Evolutionary conservation across 805 yeast species (phyloP), one percentile per base, ranked within the genome.

Genomic region (Wickerhamiella spandovensis): DNA sequence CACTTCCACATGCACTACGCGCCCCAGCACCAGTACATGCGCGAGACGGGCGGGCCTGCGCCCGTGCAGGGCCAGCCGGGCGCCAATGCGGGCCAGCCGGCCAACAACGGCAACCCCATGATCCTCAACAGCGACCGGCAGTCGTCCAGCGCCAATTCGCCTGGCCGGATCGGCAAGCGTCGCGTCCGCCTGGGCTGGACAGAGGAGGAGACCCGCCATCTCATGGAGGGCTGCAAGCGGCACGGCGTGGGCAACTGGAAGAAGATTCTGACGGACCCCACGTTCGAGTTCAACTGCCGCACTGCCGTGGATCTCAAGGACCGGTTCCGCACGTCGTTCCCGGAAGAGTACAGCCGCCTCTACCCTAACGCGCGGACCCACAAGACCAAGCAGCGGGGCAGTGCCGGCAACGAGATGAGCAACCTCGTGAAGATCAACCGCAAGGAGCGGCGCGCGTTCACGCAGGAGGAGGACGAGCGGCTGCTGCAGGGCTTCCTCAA

Each of bases 221-320:
- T 70, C 7, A 61, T 71, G 61, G 67, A 67, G 42, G 74, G 75
- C 41, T 71, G 75, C 58, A 64, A 61, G 50, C 61, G 61, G 35
- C 68, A 67, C 53, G 72, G 72, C 5, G 72, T 68, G 8, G 74
- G 74, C 48, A 70, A 71, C 62, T 70, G 74, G 74, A 70, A 70
- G 55, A 71, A 71, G 61, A 70, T 70, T 30, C 61, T 70, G 44
- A 66, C 65, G 18, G 74, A 70, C 53, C 67, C 69, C 21, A 52
- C 58, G n/a, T 64, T 66, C 54, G 59, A 60, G 45, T 65, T 70
- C 64, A 67, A 68, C 57, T 64, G 67, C 58, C 64, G 74, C 18
- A 70, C 72, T 13, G 74, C 74, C 6, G 73, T 70, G 24, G 75
- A 70, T 51, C 61, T 70, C 45, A 70, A 70, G 56, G 74, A 70